phyloP scores from a whole-genome alignment of 202 grass and related monocot genomes.

The Digitaria exilis region DNA sequence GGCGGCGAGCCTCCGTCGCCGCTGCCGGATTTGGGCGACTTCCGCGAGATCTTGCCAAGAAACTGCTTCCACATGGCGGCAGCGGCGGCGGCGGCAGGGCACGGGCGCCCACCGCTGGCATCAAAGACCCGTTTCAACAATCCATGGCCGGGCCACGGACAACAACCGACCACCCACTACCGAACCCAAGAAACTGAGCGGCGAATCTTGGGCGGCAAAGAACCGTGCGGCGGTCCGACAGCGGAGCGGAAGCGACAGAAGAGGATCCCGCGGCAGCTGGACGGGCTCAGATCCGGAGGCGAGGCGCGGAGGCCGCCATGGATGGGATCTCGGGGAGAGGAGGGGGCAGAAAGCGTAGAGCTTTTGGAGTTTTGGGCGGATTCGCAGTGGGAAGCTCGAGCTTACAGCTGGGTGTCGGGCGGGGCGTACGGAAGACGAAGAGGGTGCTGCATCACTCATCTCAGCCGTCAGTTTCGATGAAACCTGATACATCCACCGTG shows the following conservation, averaged over 20 bases:
- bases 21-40: conserved; percentile 58
- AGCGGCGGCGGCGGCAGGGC: background rate
- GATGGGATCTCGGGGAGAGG: conserved; percentile 52
- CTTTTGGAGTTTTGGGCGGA: conserved; percentile 47
- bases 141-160: conserved; percentile 13
- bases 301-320: conserved; percentile 35
- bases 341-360: conserved; percentile 36
- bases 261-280: conserved; percentile 17
- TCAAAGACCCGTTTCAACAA: conserved; percentile 45
- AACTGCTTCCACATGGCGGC: conserved; percentile 87
- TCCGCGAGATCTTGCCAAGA: conserved; percentile 76
- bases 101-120: background rate
- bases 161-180: conserved; percentile 29
- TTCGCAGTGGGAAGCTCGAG: conserved; percentile 33
- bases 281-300: conserved; percentile 49
- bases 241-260: background rate
- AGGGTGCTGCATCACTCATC: conserved; percentile 2
- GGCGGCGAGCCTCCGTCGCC: conserved; percentile 22
- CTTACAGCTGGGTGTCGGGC: conserved; percentile 35
- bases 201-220: conserved; percentile 44
- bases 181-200: conserved; percentile 24
- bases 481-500: conserved; percentile 9
- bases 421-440: conserved; percentile 33
- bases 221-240: conserved; percentile 27
- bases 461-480: conserved; percentile 30